These are phyloP conservation scores for Penicillium sp. DNA, from an alignment of 2,329 filamentous ascomycete genomes.

Conservation along the genomic window DNA sequence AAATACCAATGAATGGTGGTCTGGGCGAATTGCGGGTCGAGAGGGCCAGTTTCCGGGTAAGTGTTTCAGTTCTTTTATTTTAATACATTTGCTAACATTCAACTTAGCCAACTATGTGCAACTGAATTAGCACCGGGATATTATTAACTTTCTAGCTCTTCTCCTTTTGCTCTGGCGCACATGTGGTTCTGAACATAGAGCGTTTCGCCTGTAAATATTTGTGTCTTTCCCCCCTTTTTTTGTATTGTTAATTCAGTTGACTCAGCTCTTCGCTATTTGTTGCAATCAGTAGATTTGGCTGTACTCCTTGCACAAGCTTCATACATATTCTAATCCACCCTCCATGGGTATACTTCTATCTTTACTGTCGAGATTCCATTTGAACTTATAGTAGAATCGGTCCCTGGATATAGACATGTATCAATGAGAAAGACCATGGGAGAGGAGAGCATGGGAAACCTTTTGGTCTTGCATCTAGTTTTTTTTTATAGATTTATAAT, in stretches of 20 bases:
- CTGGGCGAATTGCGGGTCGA: constrained; percentile 72
- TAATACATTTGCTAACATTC: neutral
- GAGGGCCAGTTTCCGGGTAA: constrained; percentile 93
- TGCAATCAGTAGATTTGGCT: neutral
- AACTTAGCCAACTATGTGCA: constrained; percentile 40
- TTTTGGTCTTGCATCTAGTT: too few relatives aligned
- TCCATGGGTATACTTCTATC: neutral
- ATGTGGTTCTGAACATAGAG: constrained; percentile 25
- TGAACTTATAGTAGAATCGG: neutral
- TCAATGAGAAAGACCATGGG: neutral
- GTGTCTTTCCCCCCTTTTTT: neutral
- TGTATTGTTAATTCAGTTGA: neutral
- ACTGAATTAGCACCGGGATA: constrained; percentile 26
- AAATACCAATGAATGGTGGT: constrained; percentile 98
- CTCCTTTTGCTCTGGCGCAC: constrained; percentile 18
- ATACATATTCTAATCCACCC: neutral
- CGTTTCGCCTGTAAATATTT: constrained; percentile 26
- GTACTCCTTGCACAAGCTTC: neutral
- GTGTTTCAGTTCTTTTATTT: constrained; percentile 28
- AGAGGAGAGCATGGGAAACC: neutral
- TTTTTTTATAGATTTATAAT: too few relatives aligned
- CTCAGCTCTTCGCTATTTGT: neutral
- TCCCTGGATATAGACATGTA: neutral
- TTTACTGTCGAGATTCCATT: neutral
- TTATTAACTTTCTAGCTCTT: neutral